These are phyloP conservation scores for Hypoxylon lienhwacheense DNA, from an alignment of 495 filamentous ascomycete genomes.

Conservation along the genomic window DNA sequence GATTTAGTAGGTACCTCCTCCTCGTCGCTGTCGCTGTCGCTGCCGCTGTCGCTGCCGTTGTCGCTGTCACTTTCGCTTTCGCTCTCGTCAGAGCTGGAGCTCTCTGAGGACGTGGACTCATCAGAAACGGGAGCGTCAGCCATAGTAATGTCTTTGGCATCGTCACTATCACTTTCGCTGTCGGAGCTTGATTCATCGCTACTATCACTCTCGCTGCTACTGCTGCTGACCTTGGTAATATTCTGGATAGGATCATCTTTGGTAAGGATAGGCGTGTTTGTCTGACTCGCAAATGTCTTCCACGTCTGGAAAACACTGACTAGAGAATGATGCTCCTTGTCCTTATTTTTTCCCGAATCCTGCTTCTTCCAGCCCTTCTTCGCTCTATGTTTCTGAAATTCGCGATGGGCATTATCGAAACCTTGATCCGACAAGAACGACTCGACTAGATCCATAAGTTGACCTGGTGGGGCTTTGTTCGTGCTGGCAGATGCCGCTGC, in stretches of 20 bases:
- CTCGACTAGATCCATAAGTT: constrained; percentile 66
- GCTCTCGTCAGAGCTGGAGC: constrained; percentile 52
- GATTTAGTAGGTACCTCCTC: constrained; percentile 49
- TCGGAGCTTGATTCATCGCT: constrained; percentile 42
- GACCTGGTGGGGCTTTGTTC: constrained; percentile 50
- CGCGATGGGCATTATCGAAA: constrained; percentile 59
- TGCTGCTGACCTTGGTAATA: constrained; percentile 46
- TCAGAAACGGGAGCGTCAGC: constrained; percentile 50
- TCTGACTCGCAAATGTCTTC: constrained; percentile 44
- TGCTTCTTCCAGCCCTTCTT: constrained; percentile 49
- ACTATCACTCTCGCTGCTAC: constrained; percentile 45
- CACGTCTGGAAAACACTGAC: constrained; percentile 51
- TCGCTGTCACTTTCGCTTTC: constrained; percentile 44
- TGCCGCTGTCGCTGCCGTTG: constrained; percentile 57
- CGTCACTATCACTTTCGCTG: constrained; percentile 40
- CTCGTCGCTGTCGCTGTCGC: constrained; percentile 46
- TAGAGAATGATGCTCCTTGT: constrained; percentile 45
- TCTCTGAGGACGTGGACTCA: constrained; percentile 48
- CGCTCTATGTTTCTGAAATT: constrained; percentile 61
- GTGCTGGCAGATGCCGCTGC: constrained; percentile 19
- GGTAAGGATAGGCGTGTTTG: constrained; percentile 36
- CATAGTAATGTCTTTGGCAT: constrained; percentile 62
- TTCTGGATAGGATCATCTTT: constrained; percentile 37
- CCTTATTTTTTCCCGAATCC: constrained; percentile 28
- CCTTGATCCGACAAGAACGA: constrained; percentile 67